A percentile compares a stretch with the other conserved stretches of the same genome.
phyloP scores from a whole-genome alignment of 805 yeast genomes.

The Pichia thaimueangensis region DNA sequence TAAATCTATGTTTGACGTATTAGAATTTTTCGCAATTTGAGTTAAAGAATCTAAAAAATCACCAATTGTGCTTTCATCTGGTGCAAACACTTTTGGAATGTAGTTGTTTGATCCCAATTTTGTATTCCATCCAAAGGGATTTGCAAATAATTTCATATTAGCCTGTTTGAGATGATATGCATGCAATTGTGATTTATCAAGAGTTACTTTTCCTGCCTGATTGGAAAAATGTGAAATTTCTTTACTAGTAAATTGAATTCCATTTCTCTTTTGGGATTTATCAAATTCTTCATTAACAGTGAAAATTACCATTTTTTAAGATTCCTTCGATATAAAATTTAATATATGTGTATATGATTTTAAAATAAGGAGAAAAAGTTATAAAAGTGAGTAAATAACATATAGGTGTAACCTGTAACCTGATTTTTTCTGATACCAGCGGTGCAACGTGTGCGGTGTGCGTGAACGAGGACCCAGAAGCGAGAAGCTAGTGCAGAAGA shows the following conservation, averaged over 20 bases:
- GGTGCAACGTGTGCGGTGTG: too few species aligned
- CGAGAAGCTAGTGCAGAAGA: too few species aligned
- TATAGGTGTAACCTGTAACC: too few species aligned
- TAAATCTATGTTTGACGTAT: not conserved
- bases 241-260: not conserved
- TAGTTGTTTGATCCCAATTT: slow-evolving; percentile 6
- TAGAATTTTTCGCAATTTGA: not conserved
- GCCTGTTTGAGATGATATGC: not conserved
- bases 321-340: too few species aligned
- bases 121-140: slow-evolving; percentile 11
- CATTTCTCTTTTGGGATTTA: too few species aligned
- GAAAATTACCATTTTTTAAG: too few species aligned
- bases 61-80: slow-evolving; percentile 5
- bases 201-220: not conserved
- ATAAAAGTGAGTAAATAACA: too few species aligned
- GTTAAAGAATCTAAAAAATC: slow-evolving; percentile 4
- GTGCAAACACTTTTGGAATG: slow-evolving; percentile 8
- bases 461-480: too few species aligned
- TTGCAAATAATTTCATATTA: not conserved
- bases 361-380: too few species aligned
- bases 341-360: too few species aligned
- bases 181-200: slow-evolving; percentile 4
- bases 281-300: too few species aligned
- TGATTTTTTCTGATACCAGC: too few species aligned
- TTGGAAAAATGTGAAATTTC: slow-evolving; percentile 11